Evolutionary conservation across 768 basidiomycete genomes (phyloP).

Genomic region (Podaxis pistillaris): DNA sequence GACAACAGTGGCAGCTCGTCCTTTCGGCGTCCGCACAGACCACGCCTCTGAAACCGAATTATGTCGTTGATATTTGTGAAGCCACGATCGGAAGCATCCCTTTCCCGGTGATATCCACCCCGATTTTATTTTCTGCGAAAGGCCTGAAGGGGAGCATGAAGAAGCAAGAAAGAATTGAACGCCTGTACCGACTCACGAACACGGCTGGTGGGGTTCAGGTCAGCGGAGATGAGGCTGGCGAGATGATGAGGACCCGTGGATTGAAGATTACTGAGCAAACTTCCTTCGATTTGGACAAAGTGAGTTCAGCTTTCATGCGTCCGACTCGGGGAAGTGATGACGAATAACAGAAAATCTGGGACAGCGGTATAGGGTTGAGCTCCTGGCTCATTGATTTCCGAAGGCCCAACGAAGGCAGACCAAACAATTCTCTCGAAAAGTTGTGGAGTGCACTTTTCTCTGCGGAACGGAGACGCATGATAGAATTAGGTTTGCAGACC

Average conservation of each 20-base stretch:
- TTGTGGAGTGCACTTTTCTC: slow-evolving; percentile 41
- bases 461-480: slow-evolving; percentile 36
- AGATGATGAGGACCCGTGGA: not conserved
- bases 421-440: slow-evolving; percentile 9
- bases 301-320: slow-evolving; percentile 27
- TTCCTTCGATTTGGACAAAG: slow-evolving; percentile 93
- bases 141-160: slow-evolving; percentile 24
- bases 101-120: slow-evolving; percentile 69
- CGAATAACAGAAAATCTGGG: slow-evolving; percentile 87
- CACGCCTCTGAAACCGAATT: slow-evolving; percentile 18
- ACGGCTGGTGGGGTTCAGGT: slow-evolving; percentile 18
- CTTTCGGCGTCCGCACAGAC: slow-evolving; percentile 30
- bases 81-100: slow-evolving; percentile 41
- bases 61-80: slow-evolving; percentile 40
- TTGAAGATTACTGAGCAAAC: slow-evolving; percentile 75
- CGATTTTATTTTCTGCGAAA: slow-evolving; percentile 43
- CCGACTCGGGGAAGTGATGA: slow-evolving; percentile 25
- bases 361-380: slow-evolving; percentile 84
- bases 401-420: slow-evolving; percentile 13
- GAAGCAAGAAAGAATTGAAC: slow-evolving; percentile 71
- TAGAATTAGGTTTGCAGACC: slow-evolving; percentile 64
- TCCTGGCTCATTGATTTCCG: slow-evolving; percentile 62
- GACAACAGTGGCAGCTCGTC: slow-evolving; percentile 66
- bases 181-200: slow-evolving; percentile 45
- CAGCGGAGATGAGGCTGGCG: slow-evolving; percentile 9